Evolutionary conservation across 2,329 filamentous ascomycete genomes (phyloP), one percentile per base, ranked within the genome.

Genomic region (Grosmannia clavigera): DNA sequence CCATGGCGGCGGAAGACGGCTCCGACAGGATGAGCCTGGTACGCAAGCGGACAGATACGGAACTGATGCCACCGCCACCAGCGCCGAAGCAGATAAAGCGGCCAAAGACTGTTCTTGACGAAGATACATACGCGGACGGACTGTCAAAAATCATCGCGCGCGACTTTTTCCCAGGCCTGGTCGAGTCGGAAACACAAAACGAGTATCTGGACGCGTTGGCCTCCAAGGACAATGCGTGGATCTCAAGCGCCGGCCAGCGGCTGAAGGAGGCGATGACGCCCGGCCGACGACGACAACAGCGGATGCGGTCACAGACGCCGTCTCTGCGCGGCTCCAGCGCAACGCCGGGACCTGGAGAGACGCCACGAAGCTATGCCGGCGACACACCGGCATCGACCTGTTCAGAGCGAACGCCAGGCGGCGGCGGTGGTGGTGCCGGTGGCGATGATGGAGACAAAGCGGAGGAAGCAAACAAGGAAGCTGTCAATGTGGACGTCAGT

Each of bases 141-240:
- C 79, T 99, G 33, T 96, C 92, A 0, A 87, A 94, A 66, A 97
- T 99, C 69, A 96, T 99, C 64, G 90, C 90, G 11, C 85, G 94
- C 65, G 94, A 99, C 77, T 99, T 95, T 77, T 99, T 97, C 68
- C 94, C 94, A 0, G 94, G 92, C 0, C 79, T 99, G 0, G 76
- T 92, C 5, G 91, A 97, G 70, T 86, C 85, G 16, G 85, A 95
- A 67, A 87, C 86, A 0, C 91, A 96, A 71, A 86, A 91, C 70
- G 94, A 99, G 67, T 97, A 96, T 66, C 78, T 99, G 35, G 87
- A 95, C 68, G 94, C 94, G 0, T 75, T 97, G 10, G 91, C 95
- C 10, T 95, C 92, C 19, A 87, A 87, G 61, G 86, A 99, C 72
- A 76, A 81, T 57, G 81, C 82, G 65, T 97, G 94, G 92, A 96